Percentiles rank a stretch among this genome's conserved stretches.
Evolutionary conservation across 768 basidiomycete species (phyloP).

Genomic region (Macrolepiota fuliginosa): DNA sequence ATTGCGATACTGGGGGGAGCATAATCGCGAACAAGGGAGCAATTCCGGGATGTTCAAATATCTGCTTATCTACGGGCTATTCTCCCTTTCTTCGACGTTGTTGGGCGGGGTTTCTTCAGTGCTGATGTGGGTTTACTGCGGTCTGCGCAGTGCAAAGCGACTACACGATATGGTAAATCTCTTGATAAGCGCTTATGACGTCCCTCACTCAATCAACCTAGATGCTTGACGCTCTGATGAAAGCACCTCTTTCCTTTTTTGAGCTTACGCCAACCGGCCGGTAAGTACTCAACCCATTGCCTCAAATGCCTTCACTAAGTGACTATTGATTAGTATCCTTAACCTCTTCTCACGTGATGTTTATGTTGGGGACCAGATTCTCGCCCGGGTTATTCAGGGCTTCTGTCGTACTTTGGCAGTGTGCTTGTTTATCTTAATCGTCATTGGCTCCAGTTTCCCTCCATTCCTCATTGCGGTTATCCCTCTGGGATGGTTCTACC

Average conservation of each 20-base stretch:
- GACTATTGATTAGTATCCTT: slow-evolving; percentile 54
- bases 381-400: slow-evolving; percentile 73
- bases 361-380: slow-evolving; percentile 81
- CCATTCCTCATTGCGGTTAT: slow-evolving; percentile 73
- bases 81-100: slow-evolving; percentile 56
- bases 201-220: slow-evolving; percentile 22
- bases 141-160: slow-evolving; percentile 66
- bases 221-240: slow-evolving; percentile 82
- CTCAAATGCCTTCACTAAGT: background rate
- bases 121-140: slow-evolving; percentile 75
- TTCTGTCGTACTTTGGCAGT: slow-evolving; percentile 63
- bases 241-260: slow-evolving; percentile 85
- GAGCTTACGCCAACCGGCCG: slow-evolving; percentile 85
- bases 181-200: background rate
- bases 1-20: slow-evolving; percentile 81
- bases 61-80: slow-evolving; percentile 64
- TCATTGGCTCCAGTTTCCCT: slow-evolving; percentile 83
- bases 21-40: slow-evolving; percentile 58
- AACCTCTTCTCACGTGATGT: slow-evolving; percentile 92
- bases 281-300: slow-evolving; percentile 31
- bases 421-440: slow-evolving; percentile 58
- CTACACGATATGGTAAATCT: slow-evolving; percentile 72
- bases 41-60: slow-evolving; percentile 60
- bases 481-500: slow-evolving; percentile 79
- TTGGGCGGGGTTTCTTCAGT: slow-evolving; percentile 56